Evolutionary conservation across 2,329 filamentous ascomycete genomes (phyloP).

Genomic region (Cladosporium austrohemisphaericum): DNA sequence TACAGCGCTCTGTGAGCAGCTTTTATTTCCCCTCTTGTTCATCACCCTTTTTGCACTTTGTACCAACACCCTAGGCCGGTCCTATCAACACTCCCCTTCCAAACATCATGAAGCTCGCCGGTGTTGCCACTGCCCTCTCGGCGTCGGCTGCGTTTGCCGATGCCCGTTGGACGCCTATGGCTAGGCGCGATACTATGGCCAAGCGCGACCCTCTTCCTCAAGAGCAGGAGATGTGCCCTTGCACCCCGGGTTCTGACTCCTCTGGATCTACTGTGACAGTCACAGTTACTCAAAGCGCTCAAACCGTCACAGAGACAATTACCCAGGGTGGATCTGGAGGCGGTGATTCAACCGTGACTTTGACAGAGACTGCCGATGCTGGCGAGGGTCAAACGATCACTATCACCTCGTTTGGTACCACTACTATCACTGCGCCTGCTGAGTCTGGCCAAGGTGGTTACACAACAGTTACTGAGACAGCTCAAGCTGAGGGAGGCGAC

Average conservation of each 20-base stretch:
- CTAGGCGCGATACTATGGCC: too few species aligned
- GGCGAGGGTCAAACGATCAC: neutral
- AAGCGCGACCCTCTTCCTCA: constrained; percentile 8
- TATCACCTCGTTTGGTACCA: neutral
- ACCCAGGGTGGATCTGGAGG: too few species aligned
- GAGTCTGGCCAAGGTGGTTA: neutral
- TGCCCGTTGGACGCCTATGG: constrained; percentile 8
- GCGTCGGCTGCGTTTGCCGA: constrained; percentile 4
- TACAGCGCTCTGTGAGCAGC: neutral
- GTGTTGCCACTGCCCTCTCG: neutral
- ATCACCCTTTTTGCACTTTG: neutral
- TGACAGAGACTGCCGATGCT: neutral
- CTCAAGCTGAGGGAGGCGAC: neutral
- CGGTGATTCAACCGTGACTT: neutral
- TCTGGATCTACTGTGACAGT: neutral
- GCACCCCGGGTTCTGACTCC: neutral
- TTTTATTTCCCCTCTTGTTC: neutral
- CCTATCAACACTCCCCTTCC: neutral
- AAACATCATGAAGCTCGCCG: constrained; percentile 14
- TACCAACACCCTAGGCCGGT: neutral
- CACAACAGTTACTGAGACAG: neutral
- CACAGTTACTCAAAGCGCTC: neutral
- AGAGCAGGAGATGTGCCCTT: constrained; percentile 9
- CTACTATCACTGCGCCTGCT: neutral
- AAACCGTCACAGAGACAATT: neutral